Base-by-base conservation (phyloP, 768 basidiomycete genomes). In the Leccinum variicolor region DNA sequence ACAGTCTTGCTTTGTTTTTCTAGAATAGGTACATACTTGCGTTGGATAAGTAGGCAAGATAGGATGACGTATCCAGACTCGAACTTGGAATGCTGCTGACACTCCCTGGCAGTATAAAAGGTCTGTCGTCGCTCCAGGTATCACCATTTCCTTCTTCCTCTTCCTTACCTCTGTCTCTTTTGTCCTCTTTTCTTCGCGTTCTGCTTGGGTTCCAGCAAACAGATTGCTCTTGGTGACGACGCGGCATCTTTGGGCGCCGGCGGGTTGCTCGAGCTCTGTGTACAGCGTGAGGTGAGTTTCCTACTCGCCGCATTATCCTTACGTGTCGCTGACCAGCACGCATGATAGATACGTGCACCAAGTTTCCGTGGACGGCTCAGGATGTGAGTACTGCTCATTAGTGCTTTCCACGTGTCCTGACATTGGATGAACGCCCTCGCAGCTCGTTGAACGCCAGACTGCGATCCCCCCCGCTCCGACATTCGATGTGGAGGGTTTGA, bases 401-500 rank as follows among this genome's bases (percentile, higher is more conserved):
- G 43, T n/a, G 13, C 19, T 25, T 13, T 10, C 6, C 10, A 5
- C 13, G 3, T 14, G 15, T 21, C 15, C 13, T 2, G 34, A 43
- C 11, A 4, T 26, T 14, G 3, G 43, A 13, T 0, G 9, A 36
- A 39, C 15, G 8, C 29, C 13, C 4, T 50, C 2, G 33, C 31
- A 55, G 59, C 41, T 25, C 33, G 41, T 45, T 90, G 0, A 94
- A 97, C 68, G 90, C 96, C 52, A 23, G 45, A 39, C 17, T 17
- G 36, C 17, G 36, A 39, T 39, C 34, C 34, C 39, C 9, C 10
- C 10, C 8, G 11, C 26, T 31, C 17, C 8, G 36, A n/a, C 17
- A 17, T 39, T n/a, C 4, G 36, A 21, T 25, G 43, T 48, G 15
- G 47, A 50, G 10, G 9, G 49, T 26, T 41, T 57, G 36, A 39